Conservation (phyloP, 768 basidiomycete species). For the Hygrocybe punicea region DNA sequence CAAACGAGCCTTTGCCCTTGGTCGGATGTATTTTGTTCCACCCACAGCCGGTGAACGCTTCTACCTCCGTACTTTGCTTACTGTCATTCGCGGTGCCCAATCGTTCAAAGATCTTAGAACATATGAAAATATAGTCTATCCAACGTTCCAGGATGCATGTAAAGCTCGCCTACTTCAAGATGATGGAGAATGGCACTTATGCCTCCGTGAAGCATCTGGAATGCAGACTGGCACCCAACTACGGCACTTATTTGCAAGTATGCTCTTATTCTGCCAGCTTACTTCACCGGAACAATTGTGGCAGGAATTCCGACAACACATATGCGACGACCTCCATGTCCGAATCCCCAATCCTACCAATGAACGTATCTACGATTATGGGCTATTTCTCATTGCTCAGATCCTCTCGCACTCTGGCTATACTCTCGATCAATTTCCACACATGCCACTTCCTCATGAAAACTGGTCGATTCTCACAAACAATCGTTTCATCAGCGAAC, state of each 20-base stretch:
- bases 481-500: neutral
- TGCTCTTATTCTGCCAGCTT: too few relatives aligned
- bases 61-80: slow-evolving; percentile 40
- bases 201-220: too few relatives aligned
- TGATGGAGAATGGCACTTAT: too few relatives aligned
- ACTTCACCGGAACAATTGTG: too few relatives aligned
- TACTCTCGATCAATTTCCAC: neutral
- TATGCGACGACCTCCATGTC: too few relatives aligned
- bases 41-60: slow-evolving; percentile 33
- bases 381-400: neutral
- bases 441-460: neutral
- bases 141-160: too few relatives aligned
- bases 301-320: too few relatives aligned
- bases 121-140: slow-evolving; percentile 20
- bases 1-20: slow-evolving; percentile 16
- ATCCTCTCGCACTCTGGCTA: neutral
- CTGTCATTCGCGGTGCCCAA: slow-evolving; percentile 34
- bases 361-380: neutral
- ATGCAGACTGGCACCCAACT: too few relatives aligned
- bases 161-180: too few relatives aligned
- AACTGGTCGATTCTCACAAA: neutral
- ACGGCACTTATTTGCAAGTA: too few relatives aligned
- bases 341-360: too few relatives aligned
- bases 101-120: slow-evolving; percentile 27
- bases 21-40: too few relatives aligned